Percentiles rank a stretch among this genome's conserved stretches.
phyloP scores from a whole-genome alignment of 2,329 filamentous ascomycete genomes.

The Diaporthe velutina region DNA sequence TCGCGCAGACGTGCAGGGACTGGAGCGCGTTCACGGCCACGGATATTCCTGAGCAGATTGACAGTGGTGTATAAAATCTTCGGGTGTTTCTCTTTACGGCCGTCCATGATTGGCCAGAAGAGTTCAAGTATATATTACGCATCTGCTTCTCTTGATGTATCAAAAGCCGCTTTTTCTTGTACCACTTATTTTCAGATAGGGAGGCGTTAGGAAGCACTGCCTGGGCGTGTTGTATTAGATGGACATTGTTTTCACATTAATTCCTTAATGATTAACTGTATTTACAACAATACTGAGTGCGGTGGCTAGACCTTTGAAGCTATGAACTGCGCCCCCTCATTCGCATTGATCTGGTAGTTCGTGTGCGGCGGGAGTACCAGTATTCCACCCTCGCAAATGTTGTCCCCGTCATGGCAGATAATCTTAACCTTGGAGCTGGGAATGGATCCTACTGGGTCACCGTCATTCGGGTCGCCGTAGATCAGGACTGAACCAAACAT shows the following conservation, averaged over 20 bases:
- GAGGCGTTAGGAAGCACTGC: not conserved
- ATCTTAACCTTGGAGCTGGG: constrained; percentile 36
- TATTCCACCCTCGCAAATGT: constrained; percentile 38
- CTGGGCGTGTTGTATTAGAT: not conserved
- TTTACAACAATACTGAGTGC: not conserved
- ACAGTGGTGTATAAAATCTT: constrained; percentile 61
- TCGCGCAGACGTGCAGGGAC: constrained; percentile 65
- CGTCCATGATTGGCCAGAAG: not conserved
- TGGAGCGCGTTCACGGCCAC: constrained; percentile 64
- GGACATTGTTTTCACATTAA: not conserved
- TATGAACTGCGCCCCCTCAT: constrained; percentile 32
- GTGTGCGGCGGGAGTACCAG: constrained; percentile 28
- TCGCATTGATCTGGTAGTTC: constrained; percentile 37
- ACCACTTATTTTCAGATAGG: not conserved
- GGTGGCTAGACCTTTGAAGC: constrained; percentile 23
- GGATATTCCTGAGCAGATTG: constrained; percentile 64
- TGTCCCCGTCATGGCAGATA: constrained; percentile 40
- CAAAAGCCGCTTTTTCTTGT: not conserved
- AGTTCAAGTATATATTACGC: not conserved
- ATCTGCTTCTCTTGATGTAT: not conserved
- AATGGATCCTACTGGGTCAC: constrained; percentile 36
- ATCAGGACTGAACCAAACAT: constrained; percentile 40
- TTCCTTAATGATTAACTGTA: not conserved
- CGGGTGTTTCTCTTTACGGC: not conserved
- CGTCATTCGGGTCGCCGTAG: constrained; percentile 45